Evolutionary conservation across 225 moss, liverwort and hornwort species (phyloP), one percentile per base, ranked within the genome.

Genomic region (Pleurozium schreberi): DNA sequence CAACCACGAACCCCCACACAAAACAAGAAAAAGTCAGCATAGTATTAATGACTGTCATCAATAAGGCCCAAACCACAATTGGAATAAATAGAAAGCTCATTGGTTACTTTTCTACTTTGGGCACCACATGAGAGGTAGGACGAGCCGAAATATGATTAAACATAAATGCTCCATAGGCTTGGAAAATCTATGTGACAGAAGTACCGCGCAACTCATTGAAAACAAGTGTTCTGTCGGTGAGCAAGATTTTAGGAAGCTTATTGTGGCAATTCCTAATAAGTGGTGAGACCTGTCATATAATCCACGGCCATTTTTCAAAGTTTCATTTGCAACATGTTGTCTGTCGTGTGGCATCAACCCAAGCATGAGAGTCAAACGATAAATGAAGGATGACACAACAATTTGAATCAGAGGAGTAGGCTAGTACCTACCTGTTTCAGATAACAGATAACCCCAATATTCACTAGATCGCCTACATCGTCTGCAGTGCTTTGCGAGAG

Each of bases 361-460:
- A 69, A 84, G 43, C n/a, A 87, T 28, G 43, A 38, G 34, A 57
- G 31, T 62, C 81, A 60, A 36, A 84, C 75, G 66, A 83, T n/a
- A 40, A 47, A 68, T 76, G 47, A 76, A 55, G 75, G 50, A 55
- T 62, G 67, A 81, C 65, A 16, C 6, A 59, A 63, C 20, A 76
- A 71, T 67, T 73, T 87, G 36, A 81, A 88, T 69, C 67, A 90
- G 84, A 84, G 80, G 28, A 60, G 47, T 75, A 68, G 45, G 45
- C 27, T 33, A 68, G 49, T 62, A 45, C 86, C 49, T 84, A 98
- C 98, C 93, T 99, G 99, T 90, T 97, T 99, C 65, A 97, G 91
- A 87, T 99, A 99, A 90, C 99, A 99, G 75, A 99, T 97, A 30
- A 99, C 99, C 67, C 99, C 99, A 89, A 99, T 95, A 73, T 97